phyloP scores from a whole-genome alignment of 2,329 filamentous ascomycete species.

The Phialophora macrospora region DNA sequence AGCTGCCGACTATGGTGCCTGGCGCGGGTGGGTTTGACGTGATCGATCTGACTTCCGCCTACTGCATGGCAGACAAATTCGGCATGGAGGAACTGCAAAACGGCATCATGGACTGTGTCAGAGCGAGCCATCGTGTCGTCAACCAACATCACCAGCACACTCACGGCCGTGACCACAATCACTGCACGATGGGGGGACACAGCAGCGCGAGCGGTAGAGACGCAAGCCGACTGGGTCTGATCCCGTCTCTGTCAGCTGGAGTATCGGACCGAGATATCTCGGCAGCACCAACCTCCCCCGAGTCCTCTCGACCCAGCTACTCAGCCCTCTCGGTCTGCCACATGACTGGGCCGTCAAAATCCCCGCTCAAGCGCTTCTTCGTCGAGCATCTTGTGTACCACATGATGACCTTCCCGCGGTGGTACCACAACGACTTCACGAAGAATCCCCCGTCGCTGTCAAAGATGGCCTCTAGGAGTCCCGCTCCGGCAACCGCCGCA shows the following conservation, averaged over 20 bases:
- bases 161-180: slow-evolving; percentile 4
- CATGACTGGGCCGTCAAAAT: slow-evolving; percentile 29
- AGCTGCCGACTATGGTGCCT: slow-evolving; percentile 22
- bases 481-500: background rate
- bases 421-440: slow-evolving; percentile 28
- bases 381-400: slow-evolving; percentile 35
- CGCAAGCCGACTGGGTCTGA: background rate
- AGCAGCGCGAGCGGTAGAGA: slow-evolving; percentile 13
- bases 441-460: background rate
- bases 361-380: slow-evolving; percentile 33
- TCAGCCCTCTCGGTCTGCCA: slow-evolving; percentile 31
- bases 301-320: slow-evolving; percentile 23
- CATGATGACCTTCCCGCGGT: slow-evolving; percentile 34
- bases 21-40: slow-evolving; percentile 13
- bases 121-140: slow-evolving; percentile 20
- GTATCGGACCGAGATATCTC: slow-evolving; percentile 3
- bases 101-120: slow-evolving; percentile 32
- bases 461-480: background rate
- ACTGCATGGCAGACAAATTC: slow-evolving; percentile 36
- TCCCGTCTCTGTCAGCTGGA: slow-evolving; percentile 2
- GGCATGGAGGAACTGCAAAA: slow-evolving; percentile 36
- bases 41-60: slow-evolving; percentile 29
- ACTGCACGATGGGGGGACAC: background rate
- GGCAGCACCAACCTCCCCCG: background rate
- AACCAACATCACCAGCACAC: background rate